Conservation (phyloP, 1,284 basidiomycete genomes). For the Leccinum brunneo-olivaceum region DNA sequence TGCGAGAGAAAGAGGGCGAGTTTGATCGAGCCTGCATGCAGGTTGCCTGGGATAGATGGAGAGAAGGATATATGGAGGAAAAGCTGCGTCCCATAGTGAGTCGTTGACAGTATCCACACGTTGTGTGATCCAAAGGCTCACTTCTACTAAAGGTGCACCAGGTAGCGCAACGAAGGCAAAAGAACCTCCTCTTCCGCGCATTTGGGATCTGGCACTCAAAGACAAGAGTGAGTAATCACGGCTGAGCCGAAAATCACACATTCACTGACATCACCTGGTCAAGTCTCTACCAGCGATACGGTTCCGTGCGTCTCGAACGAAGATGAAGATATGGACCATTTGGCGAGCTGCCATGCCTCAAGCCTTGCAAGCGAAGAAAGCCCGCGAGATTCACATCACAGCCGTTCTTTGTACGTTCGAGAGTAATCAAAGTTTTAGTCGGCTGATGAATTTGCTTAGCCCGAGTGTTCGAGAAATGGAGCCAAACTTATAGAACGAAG, state of each 20-base stretch:
- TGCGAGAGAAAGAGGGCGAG: slow-evolving; percentile 59
- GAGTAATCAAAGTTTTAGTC: slow-evolving; percentile 3
- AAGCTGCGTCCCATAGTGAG: slow-evolving; percentile 59
- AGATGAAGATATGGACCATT: slow-evolving; percentile 51
- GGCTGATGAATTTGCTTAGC: slow-evolving; percentile 35
- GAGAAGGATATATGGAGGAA: slow-evolving; percentile 58
- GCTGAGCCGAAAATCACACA: slow-evolving; percentile 4
- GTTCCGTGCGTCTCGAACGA: slow-evolving; percentile 57
- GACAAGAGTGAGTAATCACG: slow-evolving; percentile 47
- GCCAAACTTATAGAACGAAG: slow-evolving; percentile 58
- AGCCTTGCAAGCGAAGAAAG: slow-evolving; percentile 56
- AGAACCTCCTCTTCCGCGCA: slow-evolving; percentile 53
- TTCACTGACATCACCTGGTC: slow-evolving; percentile 13
- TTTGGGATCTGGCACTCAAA: slow-evolving; percentile 70
- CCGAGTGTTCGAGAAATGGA: slow-evolving; percentile 57
- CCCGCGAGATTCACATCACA: slow-evolving; percentile 53
- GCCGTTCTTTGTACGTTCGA: slow-evolving; percentile 50
- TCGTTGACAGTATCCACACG: slow-evolving; percentile 5
- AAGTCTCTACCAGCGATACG: slow-evolving; percentile 71
- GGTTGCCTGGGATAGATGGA: slow-evolving; percentile 69
- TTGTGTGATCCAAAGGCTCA: slow-evolving; percentile 6
- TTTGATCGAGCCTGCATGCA: slow-evolving; percentile 45
- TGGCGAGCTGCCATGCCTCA: slow-evolving; percentile 69
- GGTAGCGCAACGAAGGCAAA: slow-evolving; percentile 51
- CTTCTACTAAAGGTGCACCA: slow-evolving; percentile 46